phyloP scores from a whole-genome alignment of 1,284 basidiomycete species.

The Malassezia caprae region DNA sequence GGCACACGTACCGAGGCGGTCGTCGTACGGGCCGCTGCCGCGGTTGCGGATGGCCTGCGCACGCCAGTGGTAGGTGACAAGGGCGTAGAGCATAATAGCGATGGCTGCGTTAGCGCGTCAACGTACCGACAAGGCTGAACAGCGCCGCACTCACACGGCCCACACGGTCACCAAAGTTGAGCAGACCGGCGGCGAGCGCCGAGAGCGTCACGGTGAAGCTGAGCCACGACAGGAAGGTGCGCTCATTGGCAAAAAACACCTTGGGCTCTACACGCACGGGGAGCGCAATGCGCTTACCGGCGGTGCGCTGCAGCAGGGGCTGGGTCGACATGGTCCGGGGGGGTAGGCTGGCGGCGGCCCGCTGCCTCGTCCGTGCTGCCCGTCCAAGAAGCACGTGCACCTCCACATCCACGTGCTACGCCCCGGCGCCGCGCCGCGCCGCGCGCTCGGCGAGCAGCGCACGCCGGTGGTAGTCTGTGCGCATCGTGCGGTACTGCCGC shows the following conservation, averaged over 20 bases:
- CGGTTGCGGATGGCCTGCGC: constrained; percentile 83
- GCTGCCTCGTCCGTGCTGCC: neutral
- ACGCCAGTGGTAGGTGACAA: constrained; percentile 92
- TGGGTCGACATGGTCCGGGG: constrained; percentile 76
- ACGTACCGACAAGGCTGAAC: constrained; percentile 80
- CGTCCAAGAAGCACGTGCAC: constrained; percentile 9
- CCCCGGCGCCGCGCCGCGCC: constrained; percentile 2
- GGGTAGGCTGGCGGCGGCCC: no score
- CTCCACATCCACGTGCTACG: constrained; percentile 16
- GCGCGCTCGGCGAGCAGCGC: constrained; percentile 3
- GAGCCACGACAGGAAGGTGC: constrained; percentile 48
- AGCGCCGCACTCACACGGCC: constrained; percentile 83
- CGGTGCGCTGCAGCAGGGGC: constrained; percentile 89
- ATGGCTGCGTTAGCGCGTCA: constrained; percentile 57
- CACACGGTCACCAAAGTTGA: constrained; percentile 52
- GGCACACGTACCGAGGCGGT: constrained; percentile 61
- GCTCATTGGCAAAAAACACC: constrained; percentile 48
- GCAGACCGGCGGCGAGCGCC: constrained; percentile 45
- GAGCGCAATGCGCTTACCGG: constrained; percentile 50
- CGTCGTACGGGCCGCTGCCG: constrained; percentile 90
- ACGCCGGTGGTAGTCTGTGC: constrained; percentile 11
- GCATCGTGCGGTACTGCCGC: constrained; percentile 8
- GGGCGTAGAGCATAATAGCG: constrained; percentile 89
- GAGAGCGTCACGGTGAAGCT: constrained; percentile 48
- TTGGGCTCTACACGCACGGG: constrained; percentile 48